Evolutionary conservation across 768 basidiomycete genomes (phyloP).

Genomic region (Agrocybe praecox): DNA sequence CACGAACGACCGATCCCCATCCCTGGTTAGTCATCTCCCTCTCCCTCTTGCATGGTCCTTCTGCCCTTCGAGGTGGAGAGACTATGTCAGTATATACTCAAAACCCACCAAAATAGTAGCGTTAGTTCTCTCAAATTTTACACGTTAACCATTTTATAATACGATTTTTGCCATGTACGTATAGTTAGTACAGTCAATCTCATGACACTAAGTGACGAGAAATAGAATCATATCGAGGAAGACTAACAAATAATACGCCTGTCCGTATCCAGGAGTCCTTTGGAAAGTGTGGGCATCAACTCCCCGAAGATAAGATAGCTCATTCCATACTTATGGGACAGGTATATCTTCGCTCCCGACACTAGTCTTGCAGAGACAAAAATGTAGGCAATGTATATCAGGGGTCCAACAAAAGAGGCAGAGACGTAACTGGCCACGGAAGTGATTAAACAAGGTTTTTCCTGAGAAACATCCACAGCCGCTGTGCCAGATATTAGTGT

Average conservation of each 20-base stretch:
- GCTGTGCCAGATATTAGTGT: constrained; percentile 7
- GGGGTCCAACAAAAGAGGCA: constrained; percentile 4
- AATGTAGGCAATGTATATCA: constrained; percentile 14
- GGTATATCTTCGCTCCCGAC: constrained; percentile 2
- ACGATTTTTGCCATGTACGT: too few species aligned
- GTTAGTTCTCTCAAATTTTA: too few species aligned
- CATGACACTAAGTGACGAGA: too few species aligned
- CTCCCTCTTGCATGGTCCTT: too few species aligned
- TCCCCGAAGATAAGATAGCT: constrained; percentile 1
- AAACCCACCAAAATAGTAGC: too few species aligned
- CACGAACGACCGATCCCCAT: too few species aligned
- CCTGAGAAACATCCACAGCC: neutral
- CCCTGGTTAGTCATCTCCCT: too few species aligned
- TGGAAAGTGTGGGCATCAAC: constrained; percentile 1
- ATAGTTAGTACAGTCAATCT: too few species aligned
- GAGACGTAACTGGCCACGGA: constrained; percentile 5
- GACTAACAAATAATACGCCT: constrained; percentile 12
- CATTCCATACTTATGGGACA: neutral
- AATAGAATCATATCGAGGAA: too few species aligned
- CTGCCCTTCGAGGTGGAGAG: too few species aligned
- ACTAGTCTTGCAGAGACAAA: constrained; percentile 9
- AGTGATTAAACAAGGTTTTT: neutral
- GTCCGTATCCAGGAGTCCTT: constrained; percentile 11
- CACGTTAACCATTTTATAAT: too few species aligned
- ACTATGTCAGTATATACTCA: too few species aligned